phyloP scores from a whole-genome alignment of 148 eudicot species.

The Euryodendron excelsum region DNA sequence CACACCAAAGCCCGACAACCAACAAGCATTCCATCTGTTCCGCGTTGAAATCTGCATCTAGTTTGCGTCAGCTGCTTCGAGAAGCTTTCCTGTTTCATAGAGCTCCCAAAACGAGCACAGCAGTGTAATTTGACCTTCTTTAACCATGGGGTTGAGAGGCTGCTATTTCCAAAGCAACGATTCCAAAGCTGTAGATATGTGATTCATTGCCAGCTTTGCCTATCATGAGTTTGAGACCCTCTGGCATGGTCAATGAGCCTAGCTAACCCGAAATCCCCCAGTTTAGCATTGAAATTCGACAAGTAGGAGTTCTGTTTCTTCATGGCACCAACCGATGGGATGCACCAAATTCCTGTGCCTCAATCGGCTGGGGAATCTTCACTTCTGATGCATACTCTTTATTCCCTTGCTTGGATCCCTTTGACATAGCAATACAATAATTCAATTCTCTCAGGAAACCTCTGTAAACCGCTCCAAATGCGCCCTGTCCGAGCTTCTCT shows the following conservation, averaged over 20 bases:
- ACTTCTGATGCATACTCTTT: too few relatives aligned
- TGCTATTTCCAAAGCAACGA: neutral
- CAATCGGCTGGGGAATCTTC: too few relatives aligned
- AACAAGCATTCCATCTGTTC: too few relatives aligned
- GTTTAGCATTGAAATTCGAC: too few relatives aligned
- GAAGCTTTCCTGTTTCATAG: too few relatives aligned
- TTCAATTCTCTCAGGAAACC: constrained; percentile 1
- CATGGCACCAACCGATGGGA: too few relatives aligned
- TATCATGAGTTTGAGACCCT: neutral
- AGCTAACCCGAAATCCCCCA: neutral
- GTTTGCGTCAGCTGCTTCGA: too few relatives aligned
- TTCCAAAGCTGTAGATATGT: too few relatives aligned
- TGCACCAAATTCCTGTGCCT: too few relatives aligned
- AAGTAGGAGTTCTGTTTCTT: too few relatives aligned
- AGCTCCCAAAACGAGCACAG: neutral
- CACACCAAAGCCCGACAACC: too few relatives aligned
- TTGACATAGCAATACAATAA: constrained; percentile 16
- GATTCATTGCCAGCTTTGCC: neutral
- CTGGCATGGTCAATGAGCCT: neutral
- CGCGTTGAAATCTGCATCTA: too few relatives aligned
- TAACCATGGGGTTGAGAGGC: neutral
- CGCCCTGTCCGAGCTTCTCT: constrained; percentile 16
- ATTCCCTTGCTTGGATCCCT: constrained; percentile 9
- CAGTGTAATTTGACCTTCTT: neutral
- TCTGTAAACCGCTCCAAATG: constrained; percentile 17